Percentiles rank a stretch among this genome's conserved stretches.
Conservation (phyloP, 371 early-diverging fungal genomes). For the Syncephalis plumigaleata region DNA sequence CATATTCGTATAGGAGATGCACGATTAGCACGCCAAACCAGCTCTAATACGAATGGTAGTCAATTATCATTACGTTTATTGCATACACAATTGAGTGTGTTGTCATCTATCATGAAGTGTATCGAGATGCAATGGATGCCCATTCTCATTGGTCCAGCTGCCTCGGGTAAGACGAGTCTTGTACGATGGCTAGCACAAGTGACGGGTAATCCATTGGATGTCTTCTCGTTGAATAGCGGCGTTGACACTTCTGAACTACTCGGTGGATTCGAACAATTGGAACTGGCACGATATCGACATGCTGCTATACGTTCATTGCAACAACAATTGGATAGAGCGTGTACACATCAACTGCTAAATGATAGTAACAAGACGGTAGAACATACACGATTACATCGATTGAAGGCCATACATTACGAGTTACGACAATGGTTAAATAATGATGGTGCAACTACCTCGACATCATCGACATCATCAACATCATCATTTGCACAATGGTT, state of each 20-base stretch:
- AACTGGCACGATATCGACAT: constrained; percentile 59
- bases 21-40: constrained; percentile 22
- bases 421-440: too few relatives aligned
- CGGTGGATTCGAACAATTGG: constrained; percentile 95
- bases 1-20: constrained; percentile 49
- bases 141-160: constrained; percentile 75
- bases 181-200: constrained; percentile 65
- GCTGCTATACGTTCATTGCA: too few relatives aligned
- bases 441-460: too few relatives aligned
- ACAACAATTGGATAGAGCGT: too few relatives aligned
- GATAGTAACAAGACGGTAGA: too few relatives aligned
- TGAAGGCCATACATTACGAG: too few relatives aligned
- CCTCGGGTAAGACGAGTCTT: constrained; percentile 76
- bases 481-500: constrained; percentile 9
- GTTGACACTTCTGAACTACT: constrained; percentile 91
- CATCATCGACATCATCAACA: constrained; percentile 8
- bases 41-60: constrained; percentile 16
- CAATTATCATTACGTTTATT: constrained; percentile 34
- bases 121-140: constrained; percentile 86
- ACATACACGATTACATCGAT: too few relatives aligned
- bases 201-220: constrained; percentile 64
- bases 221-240: constrained; percentile 87
- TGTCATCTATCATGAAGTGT: constrained; percentile 73
- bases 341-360: too few relatives aligned
- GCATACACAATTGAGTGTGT: constrained; percentile 38